phyloP scores from a whole-genome alignment of 805 yeast genomes.

The Blastobotrys mokoenaii region DNA sequence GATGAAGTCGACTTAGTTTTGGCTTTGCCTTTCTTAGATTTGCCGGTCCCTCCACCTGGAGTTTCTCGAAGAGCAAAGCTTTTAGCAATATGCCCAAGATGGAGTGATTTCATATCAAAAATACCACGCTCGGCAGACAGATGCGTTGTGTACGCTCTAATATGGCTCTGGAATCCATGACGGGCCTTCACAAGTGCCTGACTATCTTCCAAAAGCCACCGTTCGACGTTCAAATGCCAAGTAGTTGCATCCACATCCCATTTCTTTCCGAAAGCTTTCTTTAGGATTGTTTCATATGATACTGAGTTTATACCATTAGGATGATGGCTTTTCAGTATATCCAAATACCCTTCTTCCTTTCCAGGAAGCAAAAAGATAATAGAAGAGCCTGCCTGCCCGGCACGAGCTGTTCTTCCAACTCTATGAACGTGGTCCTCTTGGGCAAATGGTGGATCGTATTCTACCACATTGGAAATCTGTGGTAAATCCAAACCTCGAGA shows the following conservation, averaged over 20 bases:
- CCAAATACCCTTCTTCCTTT: slow-evolving; percentile 74
- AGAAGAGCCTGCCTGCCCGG: slow-evolving; percentile 81
- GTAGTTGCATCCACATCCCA: slow-evolving; percentile 97
- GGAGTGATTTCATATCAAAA: slow-evolving; percentile 76
- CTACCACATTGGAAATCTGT: slow-evolving; percentile 74
- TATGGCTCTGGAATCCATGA: slow-evolving; percentile 77
- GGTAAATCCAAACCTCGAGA: slow-evolving; percentile 95
- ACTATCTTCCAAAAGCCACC: slow-evolving; percentile 65
- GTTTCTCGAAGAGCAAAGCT: slow-evolving; percentile 91
- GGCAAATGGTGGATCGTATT: slow-evolving; percentile 91
- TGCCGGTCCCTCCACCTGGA: slow-evolving; percentile 58
- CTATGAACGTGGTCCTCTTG: slow-evolving; percentile 93
- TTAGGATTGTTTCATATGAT: slow-evolving; percentile 34
- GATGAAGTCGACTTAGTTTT: not conserved
- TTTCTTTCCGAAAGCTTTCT: slow-evolving; percentile 33
- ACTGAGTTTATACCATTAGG: slow-evolving; percentile 43
- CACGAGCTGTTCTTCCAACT: slow-evolving; percentile 97
- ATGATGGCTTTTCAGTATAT: slow-evolving; percentile 50
- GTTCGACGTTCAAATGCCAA: slow-evolving; percentile 85
- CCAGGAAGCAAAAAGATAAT: slow-evolving; percentile 80
- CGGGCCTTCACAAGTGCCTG: slow-evolving; percentile 51
- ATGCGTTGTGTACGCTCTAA: slow-evolving; percentile 95
- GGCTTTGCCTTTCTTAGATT: slow-evolving; percentile 28
- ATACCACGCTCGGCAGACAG: slow-evolving; percentile 65
- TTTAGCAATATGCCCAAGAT: slow-evolving; percentile 93